Evolutionary conservation across 805 yeast genomes (phyloP).

Genomic region (Zygoascus flipseniorum): DNA sequence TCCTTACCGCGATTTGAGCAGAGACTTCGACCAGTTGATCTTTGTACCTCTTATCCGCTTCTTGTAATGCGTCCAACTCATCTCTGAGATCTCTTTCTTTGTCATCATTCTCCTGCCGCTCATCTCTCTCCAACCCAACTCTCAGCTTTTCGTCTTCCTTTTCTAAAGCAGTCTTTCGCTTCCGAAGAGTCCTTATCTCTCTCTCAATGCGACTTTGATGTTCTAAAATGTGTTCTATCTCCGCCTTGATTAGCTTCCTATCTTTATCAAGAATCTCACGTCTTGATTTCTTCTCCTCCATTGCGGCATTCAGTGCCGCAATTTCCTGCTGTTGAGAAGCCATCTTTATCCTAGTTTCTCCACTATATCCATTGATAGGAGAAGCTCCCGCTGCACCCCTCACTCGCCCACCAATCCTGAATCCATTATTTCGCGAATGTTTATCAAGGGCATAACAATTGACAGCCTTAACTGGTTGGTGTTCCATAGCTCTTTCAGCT

Average conservation of each 20-base stretch:
- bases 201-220: neutral
- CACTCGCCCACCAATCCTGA: conserved; percentile 18
- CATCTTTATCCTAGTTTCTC: conserved; percentile 16
- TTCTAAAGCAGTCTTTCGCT: neutral
- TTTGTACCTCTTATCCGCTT: neutral
- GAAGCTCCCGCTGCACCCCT: conserved; percentile 43
- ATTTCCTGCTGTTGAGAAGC: conserved; percentile 18
- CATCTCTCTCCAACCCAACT: neutral
- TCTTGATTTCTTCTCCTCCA: neutral
- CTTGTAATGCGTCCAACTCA: neutral
- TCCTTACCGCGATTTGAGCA: neutral
- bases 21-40: neutral
- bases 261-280: conserved; percentile 6
- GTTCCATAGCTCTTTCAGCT: conserved; percentile 40
- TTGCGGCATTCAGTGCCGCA: neutral
- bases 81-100: neutral
- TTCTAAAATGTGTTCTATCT: neutral
- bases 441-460: conserved; percentile 6
- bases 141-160: neutral
- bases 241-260: neutral
- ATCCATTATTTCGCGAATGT: conserved; percentile 7
- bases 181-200: neutral
- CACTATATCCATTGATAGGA: conserved; percentile 36
- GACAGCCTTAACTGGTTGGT: conserved; percentile 33
- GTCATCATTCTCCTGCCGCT: neutral